Percentiles rank a stretch among this genome's conserved stretches.
These are phyloP conservation scores for Cladosporium sp. DNA, from an alignment of 2,329 filamentous ascomycete species.

Conservation along the genomic window DNA sequence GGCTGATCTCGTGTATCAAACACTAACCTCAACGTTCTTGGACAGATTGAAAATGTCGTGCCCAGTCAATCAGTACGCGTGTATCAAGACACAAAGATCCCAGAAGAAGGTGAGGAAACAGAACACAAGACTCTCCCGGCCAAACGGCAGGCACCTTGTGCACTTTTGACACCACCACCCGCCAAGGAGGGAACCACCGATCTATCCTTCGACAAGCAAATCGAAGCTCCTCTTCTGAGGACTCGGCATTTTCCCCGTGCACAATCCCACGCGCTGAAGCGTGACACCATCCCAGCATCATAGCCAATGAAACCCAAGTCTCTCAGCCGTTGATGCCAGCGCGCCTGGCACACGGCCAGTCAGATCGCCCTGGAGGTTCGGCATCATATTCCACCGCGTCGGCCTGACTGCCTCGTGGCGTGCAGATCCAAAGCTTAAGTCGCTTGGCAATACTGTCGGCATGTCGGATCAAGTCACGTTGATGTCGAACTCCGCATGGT, in stretches of 20 bases:
- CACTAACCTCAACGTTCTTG: too few relatives aligned
- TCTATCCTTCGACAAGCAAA: conserved; percentile 4
- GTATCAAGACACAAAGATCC: neutral
- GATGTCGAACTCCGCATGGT: too few relatives aligned
- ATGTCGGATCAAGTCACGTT: too few relatives aligned
- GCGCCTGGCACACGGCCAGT: neutral
- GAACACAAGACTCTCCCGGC: neutral
- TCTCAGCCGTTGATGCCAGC: neutral
- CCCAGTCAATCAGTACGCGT: too few relatives aligned
- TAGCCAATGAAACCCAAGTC: too few relatives aligned
- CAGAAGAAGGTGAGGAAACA: neutral
- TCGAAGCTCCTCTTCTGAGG: conserved; percentile 2
- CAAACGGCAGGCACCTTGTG: neutral
- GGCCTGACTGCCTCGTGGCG: neutral
- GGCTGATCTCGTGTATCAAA: too few relatives aligned
- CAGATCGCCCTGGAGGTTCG: neutral
- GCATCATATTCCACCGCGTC: neutral
- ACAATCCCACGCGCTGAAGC: neutral
- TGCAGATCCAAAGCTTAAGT: neutral
- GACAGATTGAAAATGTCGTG: too few relatives aligned
- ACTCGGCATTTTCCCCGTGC: conserved; percentile 4
- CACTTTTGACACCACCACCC: conserved; percentile 1
- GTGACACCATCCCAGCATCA: too few relatives aligned
- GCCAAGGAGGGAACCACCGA: conserved; percentile 3
- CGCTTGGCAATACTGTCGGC: too few relatives aligned